Percentiles rank a stretch among this genome's conserved stretches.
These are phyloP conservation scores for Mrakiaceae sp. DNA, from an alignment of 1,284 basidiomycete genomes.

Conservation along the genomic window DNA sequence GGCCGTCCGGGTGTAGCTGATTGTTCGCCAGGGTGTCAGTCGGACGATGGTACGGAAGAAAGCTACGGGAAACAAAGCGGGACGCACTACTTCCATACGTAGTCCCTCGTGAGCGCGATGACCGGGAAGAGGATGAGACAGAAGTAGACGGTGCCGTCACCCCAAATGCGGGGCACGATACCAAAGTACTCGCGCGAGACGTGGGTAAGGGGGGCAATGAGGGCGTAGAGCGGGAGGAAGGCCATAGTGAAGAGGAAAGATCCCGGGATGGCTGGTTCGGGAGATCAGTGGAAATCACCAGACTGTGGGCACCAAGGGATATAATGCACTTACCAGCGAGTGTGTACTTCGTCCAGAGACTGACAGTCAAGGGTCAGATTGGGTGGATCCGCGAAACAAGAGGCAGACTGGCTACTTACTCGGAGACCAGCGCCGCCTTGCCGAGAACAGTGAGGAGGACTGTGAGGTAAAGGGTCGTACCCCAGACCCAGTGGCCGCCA, in stretches of 20 bases:
- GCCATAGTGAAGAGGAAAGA: slow-evolving; percentile 92
- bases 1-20: slow-evolving; percentile 82
- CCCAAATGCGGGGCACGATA: slow-evolving; percentile 81
- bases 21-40: background rate
- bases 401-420: slow-evolving; percentile 48
- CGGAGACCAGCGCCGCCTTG: slow-evolving; percentile 93
- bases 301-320: background rate
- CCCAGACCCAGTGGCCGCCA: slow-evolving; percentile 96
- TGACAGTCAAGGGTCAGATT: slow-evolving; percentile 29
- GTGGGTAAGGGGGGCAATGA: slow-evolving; percentile 67
- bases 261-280: slow-evolving; percentile 68
- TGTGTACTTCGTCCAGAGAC: slow-evolving; percentile 99
- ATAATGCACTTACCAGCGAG: slow-evolving; percentile 51
- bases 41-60: background rate
- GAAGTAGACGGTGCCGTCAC: slow-evolving; percentile 79
- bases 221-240: slow-evolving; percentile 81
- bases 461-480: slow-evolving; percentile 83
- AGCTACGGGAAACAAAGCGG: background rate
- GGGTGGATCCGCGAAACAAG: background rate
- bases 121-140: slow-evolving; percentile 76
- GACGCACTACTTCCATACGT: slow-evolving; percentile 86
- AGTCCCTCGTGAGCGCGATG: slow-evolving; percentile 79
- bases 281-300: background rate
- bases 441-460: slow-evolving; percentile 91
- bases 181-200: slow-evolving; percentile 84